These are phyloP conservation scores for Graphilbum sp. DNA, from an alignment of 2,329 filamentous ascomycete genomes.

Conservation along the genomic window DNA sequence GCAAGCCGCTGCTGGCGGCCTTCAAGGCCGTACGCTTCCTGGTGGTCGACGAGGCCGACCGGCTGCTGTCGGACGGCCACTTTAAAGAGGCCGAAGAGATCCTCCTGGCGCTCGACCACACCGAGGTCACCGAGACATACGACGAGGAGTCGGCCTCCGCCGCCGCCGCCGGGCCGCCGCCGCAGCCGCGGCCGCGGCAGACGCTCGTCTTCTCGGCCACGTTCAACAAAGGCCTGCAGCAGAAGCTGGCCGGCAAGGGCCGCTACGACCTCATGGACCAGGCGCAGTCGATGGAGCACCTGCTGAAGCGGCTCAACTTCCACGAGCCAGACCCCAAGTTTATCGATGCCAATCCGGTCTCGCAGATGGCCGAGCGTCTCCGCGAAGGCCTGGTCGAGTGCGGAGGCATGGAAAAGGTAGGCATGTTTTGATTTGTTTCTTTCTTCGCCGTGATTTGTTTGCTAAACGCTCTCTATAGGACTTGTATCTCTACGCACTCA, in stretches of 20 bases:
- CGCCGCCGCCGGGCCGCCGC: conserved; percentile 33
- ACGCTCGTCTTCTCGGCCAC: conserved; percentile 95
- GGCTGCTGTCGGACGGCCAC: conserved; percentile 78
- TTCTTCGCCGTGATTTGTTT: no score
- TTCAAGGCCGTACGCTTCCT: conserved; percentile 66
- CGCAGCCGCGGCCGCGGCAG: conserved; percentile 43
- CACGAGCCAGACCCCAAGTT: conserved; percentile 71
- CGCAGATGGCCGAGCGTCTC: conserved; percentile 73
- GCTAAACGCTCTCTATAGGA: no score
- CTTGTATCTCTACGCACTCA: conserved; percentile 76
- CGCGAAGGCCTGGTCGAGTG: conserved; percentile 89
- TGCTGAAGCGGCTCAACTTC: conserved; percentile 82
- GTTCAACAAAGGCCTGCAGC: conserved; percentile 79
- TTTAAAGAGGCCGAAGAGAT: conserved; percentile 93
- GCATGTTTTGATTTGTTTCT: background rate
- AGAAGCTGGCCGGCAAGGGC: conserved; percentile 70
- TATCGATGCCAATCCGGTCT: conserved; percentile 77
- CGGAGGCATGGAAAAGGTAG: conserved; percentile 75
- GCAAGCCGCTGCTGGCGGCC: conserved; percentile 48
- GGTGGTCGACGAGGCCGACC: conserved; percentile 87
- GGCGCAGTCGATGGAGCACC: conserved; percentile 78
- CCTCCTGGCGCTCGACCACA: conserved; percentile 58
- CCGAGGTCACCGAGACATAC: conserved; percentile 43
- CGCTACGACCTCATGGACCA: conserved; percentile 52
- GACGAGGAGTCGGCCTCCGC: conserved; percentile 28